Evolutionary conservation across 768 basidiomycete genomes (phyloP), one percentile per base, ranked within the genome.

Genomic region (Lentinula sp.): DNA sequence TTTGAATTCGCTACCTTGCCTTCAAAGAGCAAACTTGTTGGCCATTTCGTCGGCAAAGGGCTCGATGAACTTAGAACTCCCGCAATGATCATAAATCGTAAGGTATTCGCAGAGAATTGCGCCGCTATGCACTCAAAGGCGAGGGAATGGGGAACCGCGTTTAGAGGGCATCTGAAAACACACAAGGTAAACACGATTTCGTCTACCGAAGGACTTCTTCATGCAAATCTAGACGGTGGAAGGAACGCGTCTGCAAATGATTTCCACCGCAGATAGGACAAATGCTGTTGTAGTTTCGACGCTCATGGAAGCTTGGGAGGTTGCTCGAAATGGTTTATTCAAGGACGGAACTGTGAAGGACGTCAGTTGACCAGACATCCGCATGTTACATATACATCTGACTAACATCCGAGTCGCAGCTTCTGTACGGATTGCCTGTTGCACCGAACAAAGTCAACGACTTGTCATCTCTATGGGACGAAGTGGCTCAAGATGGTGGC

Each of bases 121-220:
- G 80, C 80, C 10, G 74, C 71, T 61, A 92, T 95, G 87, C 87
- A 89, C 64, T 70, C 76, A 53, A 85, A 83, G 45, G 84, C 89
- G 13, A 78, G 77, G 59, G 77, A 79, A 32, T 88, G 87, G 81
- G 86, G 85, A 2, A 85, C 89, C 15, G 76, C 68, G 8, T 94
- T 95, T 71, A 79, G 93, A 52, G 90, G 87, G 4, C 93, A 95
- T 71, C 79, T 95, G 57, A 95, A 95, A 74, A 90, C 88, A 0
- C 89, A 91, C 70, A 91, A 91, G 79, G 88, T 86, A 68, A 32
- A 67, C 13, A 3, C 16, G 39, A 48, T 12, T 35, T n/a, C 32
- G 13, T n/a, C 23, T 43, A 28, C 12, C 6, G 37, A 37, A 55
- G 15, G 12, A 37, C 49, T 56, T 13, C 20, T 62, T 51, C 66